These are phyloP conservation scores for Pestalotiopsis sp. DNA, from an alignment of 2,329 filamentous ascomycete genomes.

Conservation along the genomic window DNA sequence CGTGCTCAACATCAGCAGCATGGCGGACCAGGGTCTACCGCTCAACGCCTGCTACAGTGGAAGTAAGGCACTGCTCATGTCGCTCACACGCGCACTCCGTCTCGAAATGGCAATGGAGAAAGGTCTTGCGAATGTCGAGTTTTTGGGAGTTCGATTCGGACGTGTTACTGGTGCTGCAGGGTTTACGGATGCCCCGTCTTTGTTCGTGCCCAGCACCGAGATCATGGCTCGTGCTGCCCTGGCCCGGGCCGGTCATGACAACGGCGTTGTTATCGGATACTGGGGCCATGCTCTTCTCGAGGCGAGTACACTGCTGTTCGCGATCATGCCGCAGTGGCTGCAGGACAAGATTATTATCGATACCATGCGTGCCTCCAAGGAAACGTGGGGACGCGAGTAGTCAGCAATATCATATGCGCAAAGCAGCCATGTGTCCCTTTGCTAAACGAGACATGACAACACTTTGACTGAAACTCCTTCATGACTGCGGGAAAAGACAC, in stretches of 20 bases:
- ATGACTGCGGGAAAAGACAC: too few species aligned
- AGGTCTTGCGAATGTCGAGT: not conserved
- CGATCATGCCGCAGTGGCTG: not conserved
- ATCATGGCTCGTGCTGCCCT: constrained; percentile 17
- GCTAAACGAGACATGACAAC: too few species aligned
- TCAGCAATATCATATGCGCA: too few species aligned
- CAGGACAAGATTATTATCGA: not conserved
- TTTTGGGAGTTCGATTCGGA: not conserved
- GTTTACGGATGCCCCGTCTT: not conserved
- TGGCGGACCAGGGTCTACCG: too few species aligned
- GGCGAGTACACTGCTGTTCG: constrained; percentile 14
- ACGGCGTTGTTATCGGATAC: constrained; percentile 21
- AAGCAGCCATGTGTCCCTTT: too few species aligned
- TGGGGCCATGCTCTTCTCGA: constrained; percentile 21
- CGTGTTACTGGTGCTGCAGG: not conserved
- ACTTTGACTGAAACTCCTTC: too few species aligned
- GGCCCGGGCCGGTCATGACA: constrained; percentile 21
- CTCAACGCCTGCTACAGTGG: constrained; percentile 31
- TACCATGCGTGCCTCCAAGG: not conserved
- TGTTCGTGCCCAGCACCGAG: not conserved
- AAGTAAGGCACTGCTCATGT: constrained; percentile 26
- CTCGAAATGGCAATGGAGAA: not conserved
- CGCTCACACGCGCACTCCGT: not conserved
- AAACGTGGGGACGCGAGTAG: too few species aligned
- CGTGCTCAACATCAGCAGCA: not conserved